A percentile compares a stretch with the other conserved stretches of the same genome.
These are phyloP conservation scores for Stagonosporopsis chrysanthemi DNA, from an alignment of 2,329 filamentous ascomycete genomes.

Conservation along the genomic window DNA sequence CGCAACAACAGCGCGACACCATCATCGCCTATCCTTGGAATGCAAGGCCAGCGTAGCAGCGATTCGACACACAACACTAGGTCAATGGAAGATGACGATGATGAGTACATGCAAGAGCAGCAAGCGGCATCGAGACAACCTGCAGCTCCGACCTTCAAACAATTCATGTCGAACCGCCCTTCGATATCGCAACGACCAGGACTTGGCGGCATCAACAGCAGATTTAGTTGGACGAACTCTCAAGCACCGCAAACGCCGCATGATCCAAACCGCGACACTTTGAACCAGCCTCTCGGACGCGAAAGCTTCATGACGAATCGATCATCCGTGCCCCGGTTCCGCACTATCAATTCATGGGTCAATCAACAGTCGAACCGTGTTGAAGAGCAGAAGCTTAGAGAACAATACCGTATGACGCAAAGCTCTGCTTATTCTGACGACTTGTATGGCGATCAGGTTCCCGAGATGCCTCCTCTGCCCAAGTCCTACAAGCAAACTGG, in stretches of 20 bases:
- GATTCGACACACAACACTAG: conserved; percentile 44
- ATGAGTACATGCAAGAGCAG: conserved; percentile 31
- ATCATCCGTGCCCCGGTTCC: conserved; percentile 50
- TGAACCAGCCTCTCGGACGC: conserved; percentile 32
- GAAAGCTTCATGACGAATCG: conserved; percentile 49
- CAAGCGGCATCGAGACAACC: conserved; percentile 31
- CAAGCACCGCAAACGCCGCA: conserved; percentile 50
- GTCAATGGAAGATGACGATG: conserved; percentile 30
- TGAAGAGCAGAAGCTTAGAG: conserved; percentile 46
- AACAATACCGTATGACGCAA: conserved; percentile 45
- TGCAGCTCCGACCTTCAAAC: conserved; percentile 48
- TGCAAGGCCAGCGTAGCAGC: conserved; percentile 36
- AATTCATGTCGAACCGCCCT: conserved; percentile 49
- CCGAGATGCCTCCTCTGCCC: conserved; percentile 43
- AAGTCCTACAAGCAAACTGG: conserved; percentile 23
- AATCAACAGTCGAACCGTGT: conserved; percentile 50
- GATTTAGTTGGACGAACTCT: conserved; percentile 53
- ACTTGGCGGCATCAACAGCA: conserved; percentile 37
- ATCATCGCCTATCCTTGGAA: conserved; percentile 42
- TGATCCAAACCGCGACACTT: conserved; percentile 40
- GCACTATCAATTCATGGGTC: conserved; percentile 53
- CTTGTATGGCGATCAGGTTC: conserved; percentile 34
- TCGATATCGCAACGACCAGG: conserved; percentile 41
- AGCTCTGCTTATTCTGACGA: conserved; percentile 37
- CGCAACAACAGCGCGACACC: conserved; percentile 42